Evolutionary conservation across 352 stramenopile species (phyloP).

Genomic region (Lagenidium giganteum): DNA sequence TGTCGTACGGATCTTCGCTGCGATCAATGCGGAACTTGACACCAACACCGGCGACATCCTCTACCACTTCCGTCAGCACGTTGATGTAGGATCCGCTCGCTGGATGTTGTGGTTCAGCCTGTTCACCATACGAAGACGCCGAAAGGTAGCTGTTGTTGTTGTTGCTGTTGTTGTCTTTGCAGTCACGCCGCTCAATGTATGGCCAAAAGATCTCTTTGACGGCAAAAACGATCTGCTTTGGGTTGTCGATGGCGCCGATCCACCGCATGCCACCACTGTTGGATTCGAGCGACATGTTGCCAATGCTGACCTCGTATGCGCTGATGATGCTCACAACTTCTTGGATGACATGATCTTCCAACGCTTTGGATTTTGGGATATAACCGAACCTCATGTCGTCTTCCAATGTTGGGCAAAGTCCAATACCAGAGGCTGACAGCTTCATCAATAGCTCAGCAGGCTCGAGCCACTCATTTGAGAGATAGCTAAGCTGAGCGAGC

Average conservation of each 20-base stretch:
- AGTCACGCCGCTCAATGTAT: slow-evolving; percentile 22
- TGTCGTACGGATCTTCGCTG: slow-evolving; percentile 46
- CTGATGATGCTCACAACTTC: slow-evolving; percentile 51
- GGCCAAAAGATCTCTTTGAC: slow-evolving; percentile 65
- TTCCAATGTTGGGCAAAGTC: slow-evolving; percentile 31
- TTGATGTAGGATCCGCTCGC: slow-evolving; percentile 33
- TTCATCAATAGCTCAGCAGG: slow-evolving; percentile 41
- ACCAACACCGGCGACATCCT: slow-evolving; percentile 32
- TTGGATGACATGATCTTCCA: slow-evolving; percentile 52
- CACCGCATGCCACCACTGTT: slow-evolving; percentile 6
- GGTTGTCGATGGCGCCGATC: slow-evolving; percentile 21
- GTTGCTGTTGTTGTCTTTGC: slow-evolving; percentile 8
- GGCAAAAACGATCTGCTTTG: slow-evolving; percentile 43
- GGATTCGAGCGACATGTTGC: slow-evolving; percentile 17
- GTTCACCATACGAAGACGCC: too few relatives aligned
- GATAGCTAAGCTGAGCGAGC: slow-evolving; percentile 28
- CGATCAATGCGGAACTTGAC: slow-evolving; percentile 60
- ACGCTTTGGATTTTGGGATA: slow-evolving; percentile 35
- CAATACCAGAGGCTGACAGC: slow-evolving; percentile 41
- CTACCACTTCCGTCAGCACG: slow-evolving; percentile 50
- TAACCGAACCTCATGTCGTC: slow-evolving; percentile 21
- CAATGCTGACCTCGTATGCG: slow-evolving; percentile 39
- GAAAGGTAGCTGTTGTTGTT: not conserved
- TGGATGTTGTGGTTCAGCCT: slow-evolving; percentile 12
- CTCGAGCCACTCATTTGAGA: slow-evolving; percentile 23